phyloP scores from a whole-genome alignment of 306 rosid species.

The Sindora glabra region DNA sequence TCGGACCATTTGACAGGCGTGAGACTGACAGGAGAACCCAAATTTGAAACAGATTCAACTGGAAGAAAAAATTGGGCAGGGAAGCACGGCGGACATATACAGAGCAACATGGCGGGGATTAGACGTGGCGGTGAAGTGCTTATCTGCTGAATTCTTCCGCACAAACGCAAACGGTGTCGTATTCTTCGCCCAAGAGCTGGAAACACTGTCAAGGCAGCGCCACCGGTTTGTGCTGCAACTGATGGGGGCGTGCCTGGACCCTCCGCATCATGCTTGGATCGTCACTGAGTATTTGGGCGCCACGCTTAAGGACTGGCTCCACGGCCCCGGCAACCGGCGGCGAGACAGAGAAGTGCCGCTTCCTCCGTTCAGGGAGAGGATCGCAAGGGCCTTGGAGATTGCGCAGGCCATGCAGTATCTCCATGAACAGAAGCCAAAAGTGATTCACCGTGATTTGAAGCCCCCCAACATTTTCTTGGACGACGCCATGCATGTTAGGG shows the following conservation, averaged over 20 bases:
- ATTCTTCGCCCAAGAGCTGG: constrained; percentile 61
- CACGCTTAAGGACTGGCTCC: constrained; percentile 70
- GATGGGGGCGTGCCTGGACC: constrained; percentile 75
- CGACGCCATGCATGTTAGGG: constrained; percentile 46
- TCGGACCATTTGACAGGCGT: too few species aligned
- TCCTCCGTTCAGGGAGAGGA: constrained; percentile 43
- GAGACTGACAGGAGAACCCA: too few species aligned
- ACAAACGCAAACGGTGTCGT: constrained; percentile 38
- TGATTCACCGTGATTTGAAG: constrained; percentile 65
- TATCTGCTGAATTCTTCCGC: constrained; percentile 38
- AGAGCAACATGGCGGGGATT: constrained; percentile 65
- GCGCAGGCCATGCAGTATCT: constrained; percentile 75
- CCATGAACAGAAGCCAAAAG: constrained; percentile 69
- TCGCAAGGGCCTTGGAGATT: constrained; percentile 49
- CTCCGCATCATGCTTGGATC: constrained; percentile 68
- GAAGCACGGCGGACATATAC: constrained; percentile 60
- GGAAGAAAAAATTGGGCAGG: constrained; percentile 61
- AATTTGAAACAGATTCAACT: constrained; percentile 36
- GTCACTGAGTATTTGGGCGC: constrained; percentile 43
- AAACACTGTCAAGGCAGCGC: constrained; percentile 57
- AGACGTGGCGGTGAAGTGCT: constrained; percentile 77
- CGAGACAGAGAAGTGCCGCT: constrained; percentile 31
- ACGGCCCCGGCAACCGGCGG: constrained; percentile 51
- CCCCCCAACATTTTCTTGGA: constrained; percentile 68
- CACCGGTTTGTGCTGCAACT: constrained; percentile 59